A percentile compares a stretch with the other conserved stretches of the same genome.
phyloP scores from a whole-genome alignment of 2,329 filamentous ascomycete genomes.

The Fusarium chuoi region DNA sequence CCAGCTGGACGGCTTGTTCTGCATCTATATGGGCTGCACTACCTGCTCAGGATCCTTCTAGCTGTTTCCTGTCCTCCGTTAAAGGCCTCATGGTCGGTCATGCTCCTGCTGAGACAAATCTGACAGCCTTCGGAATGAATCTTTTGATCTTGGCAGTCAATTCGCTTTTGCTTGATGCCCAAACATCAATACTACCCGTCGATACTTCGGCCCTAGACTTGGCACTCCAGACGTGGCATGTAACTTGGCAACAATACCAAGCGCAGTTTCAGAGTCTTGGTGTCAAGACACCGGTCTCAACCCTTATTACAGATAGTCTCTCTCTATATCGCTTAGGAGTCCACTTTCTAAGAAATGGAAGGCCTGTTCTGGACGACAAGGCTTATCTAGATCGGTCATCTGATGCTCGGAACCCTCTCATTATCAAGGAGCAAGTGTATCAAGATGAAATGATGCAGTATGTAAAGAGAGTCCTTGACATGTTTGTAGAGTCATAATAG shows the following conservation, averaged over 20 bases:
- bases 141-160: neutral
- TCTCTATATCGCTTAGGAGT: neutral
- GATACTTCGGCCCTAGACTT: neutral
- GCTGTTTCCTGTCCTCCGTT: neutral
- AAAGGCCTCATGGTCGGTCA: neutral
- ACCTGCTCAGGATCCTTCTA: neutral
- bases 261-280: no score
- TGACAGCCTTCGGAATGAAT: neutral
- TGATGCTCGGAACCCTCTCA: neutral
- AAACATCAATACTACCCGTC: neutral
- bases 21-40: neutral
- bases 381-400: neutral
- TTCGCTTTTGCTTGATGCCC: neutral
- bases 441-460: neutral
- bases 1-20: neutral
- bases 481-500: neutral
- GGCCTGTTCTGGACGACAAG: neutral
- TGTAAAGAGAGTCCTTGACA: neutral
- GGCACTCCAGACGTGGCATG: neutral
- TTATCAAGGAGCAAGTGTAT: neutral
- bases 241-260: neutral
- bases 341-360: neutral
- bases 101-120: neutral
- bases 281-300: neutral
- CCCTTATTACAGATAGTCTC: neutral